phyloP scores from a whole-genome alignment of 2,329 filamentous ascomycete species.

The Cryphonectria carpinicola region DNA sequence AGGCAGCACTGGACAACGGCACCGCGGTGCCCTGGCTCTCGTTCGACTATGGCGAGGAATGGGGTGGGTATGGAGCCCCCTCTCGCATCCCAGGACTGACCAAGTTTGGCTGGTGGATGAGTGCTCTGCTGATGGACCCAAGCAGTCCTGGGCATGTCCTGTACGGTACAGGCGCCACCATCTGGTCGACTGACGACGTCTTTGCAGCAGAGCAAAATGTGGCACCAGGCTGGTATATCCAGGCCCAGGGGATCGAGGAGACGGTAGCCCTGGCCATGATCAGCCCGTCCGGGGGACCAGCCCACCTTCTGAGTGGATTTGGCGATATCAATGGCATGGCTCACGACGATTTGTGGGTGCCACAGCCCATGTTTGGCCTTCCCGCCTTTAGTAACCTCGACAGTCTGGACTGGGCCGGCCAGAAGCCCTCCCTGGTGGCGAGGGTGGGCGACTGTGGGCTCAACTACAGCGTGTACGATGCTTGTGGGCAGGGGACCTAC shows the following conservation, averaged over 20 bases:
- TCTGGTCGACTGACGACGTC: slow-evolving; percentile 18
- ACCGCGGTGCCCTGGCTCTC: slow-evolving; percentile 18
- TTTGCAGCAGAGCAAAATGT: slow-evolving; percentile 9
- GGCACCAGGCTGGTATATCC: slow-evolving; percentile 11
- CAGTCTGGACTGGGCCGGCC: slow-evolving; percentile 21
- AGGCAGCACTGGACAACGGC: slow-evolving; percentile 17
- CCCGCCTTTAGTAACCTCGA: slow-evolving; percentile 21
- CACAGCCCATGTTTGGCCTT: slow-evolving; percentile 20
- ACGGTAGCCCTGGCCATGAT: slow-evolving; percentile 17
- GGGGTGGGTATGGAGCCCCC: slow-evolving; percentile 16
- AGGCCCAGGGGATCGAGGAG: slow-evolving; percentile 22
- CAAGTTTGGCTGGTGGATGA: slow-evolving; percentile 24
- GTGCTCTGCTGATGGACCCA: slow-evolving; percentile 17
- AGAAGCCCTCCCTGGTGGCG: slow-evolving; percentile 11
- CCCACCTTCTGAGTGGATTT: slow-evolving; percentile 15
- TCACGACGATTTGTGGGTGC: slow-evolving; percentile 15
- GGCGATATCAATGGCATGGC: slow-evolving; percentile 23
- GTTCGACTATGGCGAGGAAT: slow-evolving; percentile 15
- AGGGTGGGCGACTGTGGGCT: slow-evolving; percentile 20
- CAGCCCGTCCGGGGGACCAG: slow-evolving; percentile 12
- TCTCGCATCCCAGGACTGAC: slow-evolving; percentile 15
- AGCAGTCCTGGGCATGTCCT: slow-evolving; percentile 1
- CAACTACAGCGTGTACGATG: slow-evolving; percentile 8
- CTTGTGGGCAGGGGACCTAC: slow-evolving; percentile 12
- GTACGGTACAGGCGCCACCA: slow-evolving; percentile 19